A percentile compares a stretch with the other conserved stretches of the same genome.
phyloP scores from a whole-genome alignment of 768 basidiomycete genomes.

The Scleroderma bovista region DNA sequence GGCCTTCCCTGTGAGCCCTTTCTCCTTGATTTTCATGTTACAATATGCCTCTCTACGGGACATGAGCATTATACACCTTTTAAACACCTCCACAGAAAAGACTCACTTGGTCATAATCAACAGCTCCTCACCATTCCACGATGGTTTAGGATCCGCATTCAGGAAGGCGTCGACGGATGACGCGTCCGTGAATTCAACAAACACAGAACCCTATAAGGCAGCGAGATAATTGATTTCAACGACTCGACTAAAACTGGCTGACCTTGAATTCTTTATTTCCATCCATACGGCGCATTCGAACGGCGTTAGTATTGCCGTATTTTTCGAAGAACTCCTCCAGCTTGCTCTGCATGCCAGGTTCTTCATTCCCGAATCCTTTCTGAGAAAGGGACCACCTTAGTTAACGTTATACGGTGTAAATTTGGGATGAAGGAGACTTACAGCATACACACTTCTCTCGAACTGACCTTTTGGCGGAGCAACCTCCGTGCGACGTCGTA shows the following conservation, averaged over 20 bases:
- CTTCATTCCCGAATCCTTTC: slow-evolving; percentile 85
- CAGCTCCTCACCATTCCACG: slow-evolving; percentile 72
- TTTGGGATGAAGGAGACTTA: slow-evolving; percentile 36
- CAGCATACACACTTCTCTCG: slow-evolving; percentile 84
- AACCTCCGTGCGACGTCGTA: slow-evolving; percentile 70
- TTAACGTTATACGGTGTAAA: background rate
- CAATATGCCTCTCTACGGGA: slow-evolving; percentile 71
- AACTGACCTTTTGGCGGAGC: slow-evolving; percentile 75
- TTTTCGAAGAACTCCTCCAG: slow-evolving; percentile 77
- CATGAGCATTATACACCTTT: background rate
- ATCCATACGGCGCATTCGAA: slow-evolving; percentile 81
- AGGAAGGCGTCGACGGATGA: slow-evolving; percentile 69
- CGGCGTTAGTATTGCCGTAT: slow-evolving; percentile 74
- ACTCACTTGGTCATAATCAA: slow-evolving; percentile 84
- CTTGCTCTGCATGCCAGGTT: slow-evolving; percentile 56
- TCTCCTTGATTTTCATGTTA: slow-evolving; percentile 94
- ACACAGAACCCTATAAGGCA: slow-evolving; percentile 84
- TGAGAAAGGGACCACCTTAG: slow-evolving; percentile 30
- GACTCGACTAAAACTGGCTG: slow-evolving; percentile 10
- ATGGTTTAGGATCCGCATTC: slow-evolving; percentile 73
- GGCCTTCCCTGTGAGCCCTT: slow-evolving; percentile 75
- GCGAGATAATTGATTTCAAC: background rate
- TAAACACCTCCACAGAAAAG: background rate
- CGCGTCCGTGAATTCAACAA: slow-evolving; percentile 79
- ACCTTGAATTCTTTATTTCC: slow-evolving; percentile 88